Conservation (phyloP, 192 early-diverging fungal species). For the Cladochytrium replicatum region DNA sequence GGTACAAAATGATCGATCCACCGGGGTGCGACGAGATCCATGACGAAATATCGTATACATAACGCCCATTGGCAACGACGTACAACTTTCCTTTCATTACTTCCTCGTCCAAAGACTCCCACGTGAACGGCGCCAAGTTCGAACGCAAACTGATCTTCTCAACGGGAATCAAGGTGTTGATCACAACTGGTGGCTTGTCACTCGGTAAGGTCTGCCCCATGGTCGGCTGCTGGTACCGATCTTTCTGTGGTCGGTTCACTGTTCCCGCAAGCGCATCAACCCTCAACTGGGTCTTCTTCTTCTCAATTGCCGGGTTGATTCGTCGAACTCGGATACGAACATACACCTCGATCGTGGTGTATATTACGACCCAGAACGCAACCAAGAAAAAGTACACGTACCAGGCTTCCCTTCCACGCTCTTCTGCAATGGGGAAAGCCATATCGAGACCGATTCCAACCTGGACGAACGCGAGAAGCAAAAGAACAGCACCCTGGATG, state of each 20-base stretch:
- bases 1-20: constrained; percentile 10
- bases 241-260: too few relatives aligned
- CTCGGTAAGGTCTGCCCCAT: too few relatives aligned
- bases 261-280: too few relatives aligned
- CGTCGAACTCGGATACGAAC: too few relatives aligned
- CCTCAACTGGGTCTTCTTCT: too few relatives aligned
- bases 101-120: constrained; percentile 11
- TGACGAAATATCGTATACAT: constrained; percentile 17
- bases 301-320: too few relatives aligned
- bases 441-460: constrained; percentile 23
- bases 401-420: constrained; percentile 18
- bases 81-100: constrained; percentile 6
- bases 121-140: too few relatives aligned
- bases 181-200: too few relatives aligned
- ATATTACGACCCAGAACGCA: constrained; percentile 15
- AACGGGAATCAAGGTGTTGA: too few relatives aligned
- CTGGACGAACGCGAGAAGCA: constrained; percentile 18
- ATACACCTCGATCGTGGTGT: constrained; percentile 12
- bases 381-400: constrained; percentile 22
- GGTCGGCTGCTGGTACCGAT: constrained; percentile 5
- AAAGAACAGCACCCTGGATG: constrained; percentile 10
- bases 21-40: constrained; percentile 23
- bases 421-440: constrained; percentile 22
- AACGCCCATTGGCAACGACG: constrained; percentile 19
- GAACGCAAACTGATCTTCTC: too few relatives aligned